Evolutionary conservation across 2,329 filamentous ascomycete species (phyloP), one percentile per base, ranked within the genome.

Genomic region (Albophoma yamanashiensis): DNA sequence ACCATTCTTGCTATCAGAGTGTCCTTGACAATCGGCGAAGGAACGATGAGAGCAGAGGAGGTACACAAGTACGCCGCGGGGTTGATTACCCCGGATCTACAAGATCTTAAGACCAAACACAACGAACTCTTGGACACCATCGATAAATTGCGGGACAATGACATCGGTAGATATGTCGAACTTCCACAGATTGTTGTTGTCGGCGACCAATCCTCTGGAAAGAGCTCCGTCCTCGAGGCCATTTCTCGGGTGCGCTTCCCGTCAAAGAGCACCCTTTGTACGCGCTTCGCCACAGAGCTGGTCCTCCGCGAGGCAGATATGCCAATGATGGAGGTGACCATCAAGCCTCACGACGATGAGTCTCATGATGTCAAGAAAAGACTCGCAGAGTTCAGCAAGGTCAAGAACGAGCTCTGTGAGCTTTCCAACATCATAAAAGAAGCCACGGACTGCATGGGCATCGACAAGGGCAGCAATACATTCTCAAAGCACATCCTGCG

Each of bases 151-250:
- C 60, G 64, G 7, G 62, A 62, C 31, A 39, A 61, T 8, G 56
- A 62, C 22, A 59, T 65, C 22, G 60, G 59, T 31, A 50, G 47
- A 20, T 60, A 64, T 60, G 69, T 80, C 15, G 72, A 74, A 11
- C 69, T 79, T 0, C 78, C 78, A 0, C 71, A 79, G 62, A 78
- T 80, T 60, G 79, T 87, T 36, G 83, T 87, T 11, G 83, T 80
- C 58, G 84, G 85, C 3, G 80, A 86, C 60, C 83, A 87, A 64
- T 84, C 80, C 0, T 79, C 81, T 1, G 85, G 85, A 2, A 89
- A 89, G 68, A 86, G 82, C 60, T 87, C 84, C 0, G 83, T 88
- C 0, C 77, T 89, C 0, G 83, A 88, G 65, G 85, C 83, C 1
- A 82, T 89, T 47, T 85, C 84, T 0, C 78, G 82, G 4, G 76